Evolutionary conservation across 192 early-diverging fungal species (phyloP), one percentile per base, ranked within the genome.

Genomic region (Anaeromyces robustus): DNA sequence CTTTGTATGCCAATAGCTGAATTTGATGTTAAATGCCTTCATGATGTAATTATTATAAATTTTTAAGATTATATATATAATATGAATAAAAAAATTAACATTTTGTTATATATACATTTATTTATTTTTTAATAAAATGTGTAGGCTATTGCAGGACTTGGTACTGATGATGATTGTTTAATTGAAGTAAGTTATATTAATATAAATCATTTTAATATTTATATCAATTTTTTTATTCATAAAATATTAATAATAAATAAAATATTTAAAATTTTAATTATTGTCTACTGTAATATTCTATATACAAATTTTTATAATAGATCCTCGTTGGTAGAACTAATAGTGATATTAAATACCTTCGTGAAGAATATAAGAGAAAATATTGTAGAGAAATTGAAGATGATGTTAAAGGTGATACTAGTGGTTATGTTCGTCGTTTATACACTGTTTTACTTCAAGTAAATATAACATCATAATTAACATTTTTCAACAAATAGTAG

Each of bases 251-350:
- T 34, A 34, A 34, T 34, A 34, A 34, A 34, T 34, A 34, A n/a
- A n/a, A n/a, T n/a, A n/a, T n/a, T n/a, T n/a, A n/a, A n/a, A n/a
- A n/a, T n/a, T n/a, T n/a, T n/a, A n/a, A n/a, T n/a, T n/a, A n/a
- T n/a, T n/a, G n/a, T n/a, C n/a, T n/a, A n/a, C n/a, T n/a, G n/a
- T n/a, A n/a, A n/a, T n/a, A n/a, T n/a, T n/a, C n/a, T n/a, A n/a
- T n/a, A n/a, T n/a, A n/a, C n/a, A n/a, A 7, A 34, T 34, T 34
- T 7, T 22, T 0, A 52, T 13, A 16, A 41, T 85, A 88, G 80
- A 85, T 87, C 19, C 68, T 88, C 26, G 84, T 83, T 31, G 87
- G 87, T 29, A 81, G 87, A n/a, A 85, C 87, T 41, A 87, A 86
- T 78, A 80, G 77, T 78, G 87, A 88, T 79, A 84, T 88, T 39